These are phyloP conservation scores for Penicillium bialowiezense DNA, from an alignment of 495 filamentous ascomycete genomes.

Conservation along the genomic window DNA sequence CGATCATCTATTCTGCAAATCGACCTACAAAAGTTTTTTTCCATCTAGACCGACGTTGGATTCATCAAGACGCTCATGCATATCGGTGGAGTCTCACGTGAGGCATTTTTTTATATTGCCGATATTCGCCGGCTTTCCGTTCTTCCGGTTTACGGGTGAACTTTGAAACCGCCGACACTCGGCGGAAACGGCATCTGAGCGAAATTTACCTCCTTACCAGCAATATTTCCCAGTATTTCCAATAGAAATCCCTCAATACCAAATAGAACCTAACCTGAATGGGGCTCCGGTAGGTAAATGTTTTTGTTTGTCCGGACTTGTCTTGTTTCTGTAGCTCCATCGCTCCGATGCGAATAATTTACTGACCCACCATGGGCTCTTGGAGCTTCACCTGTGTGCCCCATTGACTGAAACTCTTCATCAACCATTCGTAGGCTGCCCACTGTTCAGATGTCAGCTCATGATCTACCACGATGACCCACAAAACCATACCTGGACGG, in stretches of 20 bases:
- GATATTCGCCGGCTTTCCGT: slow-evolving; percentile 31
- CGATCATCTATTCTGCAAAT: slow-evolving; percentile 6
- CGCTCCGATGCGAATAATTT: neutral
- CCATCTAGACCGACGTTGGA: slow-evolving; percentile 4
- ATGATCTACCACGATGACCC: neutral
- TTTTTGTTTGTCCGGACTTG: neutral
- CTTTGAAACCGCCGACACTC: slow-evolving; percentile 30
- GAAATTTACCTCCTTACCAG: slow-evolving; percentile 32
- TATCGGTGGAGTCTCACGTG: slow-evolving; percentile 21
- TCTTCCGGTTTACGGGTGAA: slow-evolving; percentile 30
- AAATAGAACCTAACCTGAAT: slow-evolving; percentile 27
- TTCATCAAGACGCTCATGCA: slow-evolving; percentile 5
- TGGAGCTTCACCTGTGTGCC: slow-evolving; percentile 1
- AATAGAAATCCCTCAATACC: slow-evolving; percentile 35
- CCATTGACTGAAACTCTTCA: slow-evolving; percentile 43
- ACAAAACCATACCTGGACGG: slow-evolving; percentile 47
- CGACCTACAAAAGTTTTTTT: slow-evolving; percentile 6
- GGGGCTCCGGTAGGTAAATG: slow-evolving; percentile 20
- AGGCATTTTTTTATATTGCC: slow-evolving; percentile 30
- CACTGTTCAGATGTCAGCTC: slow-evolving; percentile 49
- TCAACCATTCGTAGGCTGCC: slow-evolving; percentile 83
- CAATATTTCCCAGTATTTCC: slow-evolving; percentile 23
- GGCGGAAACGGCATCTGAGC: slow-evolving; percentile 16
- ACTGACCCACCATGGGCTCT: slow-evolving; percentile 2
- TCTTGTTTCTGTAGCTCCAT: neutral